Evolutionary conservation across 2,329 filamentous ascomycete genomes (phyloP), one percentile per base, ranked within the genome.

Genomic region (Trichophyton simii): DNA sequence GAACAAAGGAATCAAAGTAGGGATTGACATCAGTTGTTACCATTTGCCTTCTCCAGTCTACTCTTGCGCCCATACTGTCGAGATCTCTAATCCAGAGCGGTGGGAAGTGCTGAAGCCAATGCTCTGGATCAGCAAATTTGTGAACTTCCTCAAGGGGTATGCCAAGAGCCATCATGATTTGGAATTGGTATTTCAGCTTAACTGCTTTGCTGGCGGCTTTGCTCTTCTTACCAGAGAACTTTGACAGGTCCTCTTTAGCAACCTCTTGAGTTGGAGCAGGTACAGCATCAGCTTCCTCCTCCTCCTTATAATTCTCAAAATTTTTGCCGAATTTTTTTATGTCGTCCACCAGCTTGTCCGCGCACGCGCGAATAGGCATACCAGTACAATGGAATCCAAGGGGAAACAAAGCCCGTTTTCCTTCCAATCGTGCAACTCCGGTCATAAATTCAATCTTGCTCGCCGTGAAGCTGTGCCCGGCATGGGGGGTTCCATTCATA

Each of bases 331-430:
- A 99, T 77, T 87, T 80, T 75, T 89, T 85, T 61, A 97, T 87
- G 77, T 99, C 94, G 65, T 89, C 85, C 63, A 87, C 85, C 54
- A 99, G 83, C 80, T 97, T 97, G 79, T 99, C 92, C 60, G 94
- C 91, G 70, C 89, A 95, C 4, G 94, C 91, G 77, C 96, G 96
- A 80, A 99, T 99, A 54, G 91, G 91, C 87, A 99, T 95, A 68
- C 94, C 94, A 0, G 92, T 97, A 77, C 88, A 90, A 80, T 99
- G 94, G 79, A 91, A 99, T 36, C 92, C 94, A 71, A 94, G 87
- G 62, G 94, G 94, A 73, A 94, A 96, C 60, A 97, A 80, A 62
- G 87, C 82, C 60, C 87, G 82, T 79, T 92, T 92, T 70, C 94
- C 94, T 73, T 91, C 84, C 89, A 97, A 95, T 61, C 92, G 83